Evolutionary conservation across 495 filamentous ascomycete genomes (phyloP).

Genomic region (Letharia columbiana): DNA sequence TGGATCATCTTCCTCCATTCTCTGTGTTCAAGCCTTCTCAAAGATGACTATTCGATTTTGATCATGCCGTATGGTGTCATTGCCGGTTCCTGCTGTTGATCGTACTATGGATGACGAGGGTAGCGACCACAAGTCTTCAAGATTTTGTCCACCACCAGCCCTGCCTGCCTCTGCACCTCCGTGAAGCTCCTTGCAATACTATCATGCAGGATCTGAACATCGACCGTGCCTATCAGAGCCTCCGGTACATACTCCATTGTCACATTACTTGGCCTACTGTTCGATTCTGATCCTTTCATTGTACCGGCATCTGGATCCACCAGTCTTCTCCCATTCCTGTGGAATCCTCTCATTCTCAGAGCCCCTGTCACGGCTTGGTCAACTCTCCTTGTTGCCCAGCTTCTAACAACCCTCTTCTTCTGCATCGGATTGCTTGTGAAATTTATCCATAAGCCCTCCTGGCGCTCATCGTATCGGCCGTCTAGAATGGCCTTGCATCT

Average conservation of each 20-base stretch:
- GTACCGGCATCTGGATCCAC: not conserved
- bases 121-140: slow-evolving; percentile 11
- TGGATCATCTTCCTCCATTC: not conserved
- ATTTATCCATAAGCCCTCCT: slow-evolving; percentile 28
- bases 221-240: slow-evolving; percentile 12
- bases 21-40: not conserved
- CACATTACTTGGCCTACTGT: not conserved
- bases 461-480: slow-evolving; percentile 10
- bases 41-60: not conserved
- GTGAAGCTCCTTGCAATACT: slow-evolving; percentile 4
- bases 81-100: not conserved
- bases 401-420: slow-evolving; percentile 44
- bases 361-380: slow-evolving; percentile 46
- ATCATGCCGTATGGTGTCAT: not conserved
- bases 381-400: slow-evolving; percentile 41
- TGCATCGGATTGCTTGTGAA: slow-evolving; percentile 24
- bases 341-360: slow-evolving; percentile 48
- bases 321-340: slow-evolving; percentile 39
- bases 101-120: not conserved
- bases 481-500: slow-evolving; percentile 3
- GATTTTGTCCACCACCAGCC: slow-evolving; percentile 8
- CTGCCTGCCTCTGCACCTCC: slow-evolving; percentile 19
- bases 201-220: not conserved
- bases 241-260: not conserved
- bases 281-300: not conserved